Conservation (phyloP, 495 filamentous ascomycete species). For the Friedmanniomyces endolithicus region DNA sequence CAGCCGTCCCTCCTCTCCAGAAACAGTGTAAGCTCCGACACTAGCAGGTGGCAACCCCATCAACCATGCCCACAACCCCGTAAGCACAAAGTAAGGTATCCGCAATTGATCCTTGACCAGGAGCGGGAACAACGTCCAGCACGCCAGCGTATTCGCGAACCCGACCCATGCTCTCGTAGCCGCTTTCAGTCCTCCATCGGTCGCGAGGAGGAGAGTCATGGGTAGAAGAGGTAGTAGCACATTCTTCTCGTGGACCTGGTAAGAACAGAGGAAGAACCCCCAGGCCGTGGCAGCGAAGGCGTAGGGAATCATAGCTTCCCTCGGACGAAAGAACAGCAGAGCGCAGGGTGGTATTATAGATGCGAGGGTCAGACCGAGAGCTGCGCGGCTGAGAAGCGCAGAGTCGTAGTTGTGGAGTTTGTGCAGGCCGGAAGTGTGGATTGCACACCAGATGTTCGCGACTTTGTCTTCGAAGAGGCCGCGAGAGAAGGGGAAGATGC, state of each 20-base stretch:
- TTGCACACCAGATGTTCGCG: constrained; percentile 91
- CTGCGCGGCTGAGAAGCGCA: constrained; percentile 58
- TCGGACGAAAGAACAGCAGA: constrained; percentile 66
- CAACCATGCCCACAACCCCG: constrained; percentile 78
- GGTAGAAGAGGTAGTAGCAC: constrained; percentile 82
- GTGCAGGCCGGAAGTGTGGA: constrained; percentile 58
- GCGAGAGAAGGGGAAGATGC: constrained; percentile 88
- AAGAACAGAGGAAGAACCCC: constrained; percentile 95
- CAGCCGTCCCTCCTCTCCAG: constrained; percentile 23
- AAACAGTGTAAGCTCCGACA: constrained; percentile 44
- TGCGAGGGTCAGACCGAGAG: constrained; percentile 59
- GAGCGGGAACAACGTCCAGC: constrained; percentile 89
- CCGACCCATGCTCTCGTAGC: constrained; percentile 77
- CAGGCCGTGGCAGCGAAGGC: constrained; percentile 73
- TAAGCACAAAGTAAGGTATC: constrained; percentile 73
- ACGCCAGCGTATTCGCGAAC: constrained; percentile 80
- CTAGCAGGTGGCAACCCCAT: constrained; percentile 73
- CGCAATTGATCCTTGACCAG: constrained; percentile 71
- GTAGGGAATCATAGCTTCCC: constrained; percentile 61
- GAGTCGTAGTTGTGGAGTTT: constrained; percentile 56
- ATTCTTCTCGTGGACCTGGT: constrained; percentile 97
- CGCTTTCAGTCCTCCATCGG: constrained; percentile 59
- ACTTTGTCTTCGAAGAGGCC: constrained; percentile 98
- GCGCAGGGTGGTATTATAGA: constrained; percentile 67
- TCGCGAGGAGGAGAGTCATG: constrained; percentile 74